Percentiles rank a stretch among this genome's conserved stretches.
phyloP scores from a whole-genome alignment of 2,329 filamentous ascomycete genomes.

The Aureobasidium sp. region DNA sequence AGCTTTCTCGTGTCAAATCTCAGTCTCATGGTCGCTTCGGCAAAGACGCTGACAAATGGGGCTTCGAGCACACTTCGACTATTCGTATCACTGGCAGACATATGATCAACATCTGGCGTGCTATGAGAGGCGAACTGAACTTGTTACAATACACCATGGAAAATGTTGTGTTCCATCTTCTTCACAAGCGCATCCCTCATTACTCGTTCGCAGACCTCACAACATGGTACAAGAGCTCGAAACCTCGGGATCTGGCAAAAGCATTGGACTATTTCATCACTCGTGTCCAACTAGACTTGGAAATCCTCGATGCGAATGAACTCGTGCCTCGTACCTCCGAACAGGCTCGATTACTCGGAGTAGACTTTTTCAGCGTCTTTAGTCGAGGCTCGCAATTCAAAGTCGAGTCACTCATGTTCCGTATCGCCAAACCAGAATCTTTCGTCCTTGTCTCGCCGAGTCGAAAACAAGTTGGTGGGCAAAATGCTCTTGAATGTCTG shows the following conservation, averaged over 20 bases:
- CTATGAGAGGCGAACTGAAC: constrained; percentile 94
- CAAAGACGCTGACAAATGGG: constrained; percentile 91
- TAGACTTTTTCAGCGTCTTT: constrained; percentile 98
- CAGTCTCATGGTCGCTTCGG: constrained; percentile 86
- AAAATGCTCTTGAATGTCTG: constrained; percentile 95
- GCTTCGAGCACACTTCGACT: constrained; percentile 92
- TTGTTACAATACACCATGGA: constrained; percentile 96
- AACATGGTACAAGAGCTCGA: constrained; percentile 79
- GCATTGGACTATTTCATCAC: constrained; percentile 81
- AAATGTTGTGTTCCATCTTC: constrained; percentile 91
- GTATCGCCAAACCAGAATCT: constrained; percentile 97
- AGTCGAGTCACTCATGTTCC: constrained; percentile 98
- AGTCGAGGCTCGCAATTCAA: constrained; percentile 98
- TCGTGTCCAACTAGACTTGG: constrained; percentile 83
- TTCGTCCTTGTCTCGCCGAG: constrained; percentile 92
- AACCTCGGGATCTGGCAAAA: constrained; percentile 74
- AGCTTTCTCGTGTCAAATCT: constrained; percentile 88
- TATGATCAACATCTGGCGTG: constrained; percentile 97
- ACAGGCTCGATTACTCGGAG: constrained; percentile 90
- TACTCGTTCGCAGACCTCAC: constrained; percentile 85
- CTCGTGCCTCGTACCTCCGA: constrained; percentile 91
- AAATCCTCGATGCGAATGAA: constrained; percentile 92
- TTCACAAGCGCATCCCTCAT: constrained; percentile 89
- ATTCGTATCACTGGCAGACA: constrained; percentile 94
- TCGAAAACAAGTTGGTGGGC: constrained; percentile 89